These are phyloP conservation scores for Plectranthus barbatus DNA, from an alignment of 257 asterid species.

Conservation along the genomic window DNA sequence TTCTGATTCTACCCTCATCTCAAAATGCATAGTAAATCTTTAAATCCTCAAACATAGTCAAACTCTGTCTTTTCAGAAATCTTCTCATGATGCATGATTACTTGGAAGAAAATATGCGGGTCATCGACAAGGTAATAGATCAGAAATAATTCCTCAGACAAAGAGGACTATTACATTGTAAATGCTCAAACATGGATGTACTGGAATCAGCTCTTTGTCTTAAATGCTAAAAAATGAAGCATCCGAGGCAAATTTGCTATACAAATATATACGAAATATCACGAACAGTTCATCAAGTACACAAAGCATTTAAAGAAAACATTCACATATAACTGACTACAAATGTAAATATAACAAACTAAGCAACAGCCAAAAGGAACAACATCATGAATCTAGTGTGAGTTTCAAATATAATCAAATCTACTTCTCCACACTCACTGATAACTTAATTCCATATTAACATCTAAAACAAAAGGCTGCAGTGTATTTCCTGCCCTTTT, in stretches of 20 bases:
- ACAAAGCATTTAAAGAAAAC: background rate
- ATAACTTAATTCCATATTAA: background rate
- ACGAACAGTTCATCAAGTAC: background rate
- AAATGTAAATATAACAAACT: too few relatives aligned
- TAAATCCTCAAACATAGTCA: background rate
- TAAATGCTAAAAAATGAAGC: background rate
- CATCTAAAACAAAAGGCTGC: background rate
- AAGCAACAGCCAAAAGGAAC: too few relatives aligned
- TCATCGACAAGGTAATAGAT: background rate
- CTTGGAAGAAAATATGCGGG: background rate
- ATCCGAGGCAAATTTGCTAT: background rate
- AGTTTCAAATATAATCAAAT: background rate
- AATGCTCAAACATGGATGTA: background rate
- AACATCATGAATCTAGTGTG: too few relatives aligned
- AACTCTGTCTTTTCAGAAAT: background rate
- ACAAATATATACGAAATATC: background rate
- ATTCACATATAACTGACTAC: background rate
- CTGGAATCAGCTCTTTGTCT: background rate
- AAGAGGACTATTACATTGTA: background rate
- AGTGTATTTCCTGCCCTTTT: too few relatives aligned
- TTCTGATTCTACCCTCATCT: background rate
- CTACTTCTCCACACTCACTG: background rate
- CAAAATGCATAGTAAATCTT: background rate
- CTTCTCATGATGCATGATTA: background rate
- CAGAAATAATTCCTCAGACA: background rate